Evolutionary conservation across 192 early-diverging fungal species (phyloP), one percentile per base, ranked within the genome.

Genomic region (Phycomyces nitens): DNA sequence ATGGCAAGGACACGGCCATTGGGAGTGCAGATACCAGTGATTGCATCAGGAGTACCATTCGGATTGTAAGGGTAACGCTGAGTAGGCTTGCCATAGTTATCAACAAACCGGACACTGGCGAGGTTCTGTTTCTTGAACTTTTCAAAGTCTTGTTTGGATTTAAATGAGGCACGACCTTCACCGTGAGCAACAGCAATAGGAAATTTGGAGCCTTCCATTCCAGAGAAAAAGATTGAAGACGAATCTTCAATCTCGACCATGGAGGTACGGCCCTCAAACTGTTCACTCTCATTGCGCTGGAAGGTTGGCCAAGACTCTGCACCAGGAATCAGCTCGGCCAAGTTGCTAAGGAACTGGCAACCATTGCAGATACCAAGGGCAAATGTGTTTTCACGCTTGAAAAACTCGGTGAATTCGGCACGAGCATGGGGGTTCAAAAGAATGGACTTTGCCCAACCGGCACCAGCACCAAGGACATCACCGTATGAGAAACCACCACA

Each of bases 401-500:
- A 96, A 77, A 97, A 99, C 18, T 61, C 74, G 1, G 71, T 61
- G 56, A 99, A 90, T 80, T 94, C 88, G 21, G 70, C 50, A 34
- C 92, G 83, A 5, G 88, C 89, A 43, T 56, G 68, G 9, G 80
- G 49, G 66, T 95, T 86, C 50, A 94, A 77, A 47, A 98, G 73
- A 52, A 96, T 90, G 21, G 87, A 86, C 62, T 93, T 92, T 51
- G 98, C 96, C 98, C 98, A 99, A 27, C 98, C 98, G 12, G 89
- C 81, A 52, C 96, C 98, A n/a, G 98, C 98, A 7, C 98, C 98
- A 18, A 99, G 76, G 1, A 99, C 98, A 76, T 99, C 98, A 64
- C 98, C 98, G 71, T 99, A 99, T 0, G 90, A 91, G 84, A 99
- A 99, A 8, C 98, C 98, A 70, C 98, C 98, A 62, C 95, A 96